Percentiles rank a stretch among this genome's conserved stretches.
Evolutionary conservation across 192 early-diverging fungal species (phyloP).

Genomic region (Coemansia sp.): DNA sequence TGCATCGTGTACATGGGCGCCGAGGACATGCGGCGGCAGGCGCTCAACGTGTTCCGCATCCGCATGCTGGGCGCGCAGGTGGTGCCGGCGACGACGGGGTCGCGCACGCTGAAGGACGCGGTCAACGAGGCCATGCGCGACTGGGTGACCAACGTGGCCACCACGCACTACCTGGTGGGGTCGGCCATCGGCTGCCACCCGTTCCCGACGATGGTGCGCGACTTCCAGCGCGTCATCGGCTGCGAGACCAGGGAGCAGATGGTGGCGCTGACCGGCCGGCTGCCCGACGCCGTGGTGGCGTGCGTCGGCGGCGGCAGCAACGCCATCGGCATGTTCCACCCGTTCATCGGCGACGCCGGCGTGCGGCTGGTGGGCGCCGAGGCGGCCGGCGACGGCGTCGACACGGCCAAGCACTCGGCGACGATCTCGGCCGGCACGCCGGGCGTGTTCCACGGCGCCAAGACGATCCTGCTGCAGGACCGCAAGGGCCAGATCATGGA

Average conservation of each 20-base stretch:
- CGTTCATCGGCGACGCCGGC: constrained; percentile 81
- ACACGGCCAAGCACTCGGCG: constrained; percentile 86
- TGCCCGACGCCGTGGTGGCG: constrained; percentile 92
- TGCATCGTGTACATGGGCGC: constrained; percentile 98
- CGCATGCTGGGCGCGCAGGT: constrained; percentile 90
- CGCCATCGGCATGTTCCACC: constrained; percentile 96
- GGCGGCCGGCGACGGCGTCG: constrained; percentile 89
- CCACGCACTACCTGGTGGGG: constrained; percentile 95
- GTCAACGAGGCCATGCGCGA: constrained; percentile 99
- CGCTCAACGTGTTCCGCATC: constrained; percentile 96
- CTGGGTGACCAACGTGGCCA: constrained; percentile 93
- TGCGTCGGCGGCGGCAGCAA: no score
- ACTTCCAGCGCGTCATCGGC: constrained; percentile 98
- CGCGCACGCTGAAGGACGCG: constrained; percentile 92
- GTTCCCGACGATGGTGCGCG: constrained; percentile 94
- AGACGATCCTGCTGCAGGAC: constrained; percentile 93
- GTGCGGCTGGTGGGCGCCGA: constrained; percentile 92
- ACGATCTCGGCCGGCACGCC: constrained; percentile 79
- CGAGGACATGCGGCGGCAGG: constrained; percentile 91
- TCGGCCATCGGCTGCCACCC: constrained; percentile 97
- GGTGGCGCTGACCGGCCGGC: constrained; percentile 70
- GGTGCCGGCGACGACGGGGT: constrained; percentile 74
- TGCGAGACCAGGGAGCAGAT: constrained; percentile 85
- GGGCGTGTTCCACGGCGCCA: constrained; percentile 98
- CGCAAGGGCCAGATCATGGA: constrained; percentile 92